Conservation (phyloP, 495 filamentous ascomycete genomes). For the Penicillium turbatum region DNA sequence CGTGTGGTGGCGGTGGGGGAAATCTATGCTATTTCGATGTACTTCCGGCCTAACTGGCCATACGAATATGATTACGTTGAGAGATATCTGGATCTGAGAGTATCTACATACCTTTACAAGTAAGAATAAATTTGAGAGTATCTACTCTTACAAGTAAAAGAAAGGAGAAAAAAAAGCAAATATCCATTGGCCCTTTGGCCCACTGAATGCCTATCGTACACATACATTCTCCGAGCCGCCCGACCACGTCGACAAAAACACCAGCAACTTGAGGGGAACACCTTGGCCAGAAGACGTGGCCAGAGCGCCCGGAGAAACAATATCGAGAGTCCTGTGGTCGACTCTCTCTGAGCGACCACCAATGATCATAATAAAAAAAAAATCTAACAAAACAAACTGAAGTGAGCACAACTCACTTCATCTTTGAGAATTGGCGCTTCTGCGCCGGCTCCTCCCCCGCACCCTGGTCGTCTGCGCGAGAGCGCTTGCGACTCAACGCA, state of each 20-base stretch:
- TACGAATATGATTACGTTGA: slow-evolving; percentile 16
- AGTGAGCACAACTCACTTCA: slow-evolving; percentile 6
- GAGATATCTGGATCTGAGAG: neutral
- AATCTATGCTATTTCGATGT: neutral
- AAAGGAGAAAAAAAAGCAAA: slow-evolving; percentile 6
- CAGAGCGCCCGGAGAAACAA: neutral
- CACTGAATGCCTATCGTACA: slow-evolving; percentile 20
- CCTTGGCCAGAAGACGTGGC: neutral
- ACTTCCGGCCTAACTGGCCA: too few relatives aligned
- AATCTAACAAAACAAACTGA: neutral
- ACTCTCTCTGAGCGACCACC: neutral
- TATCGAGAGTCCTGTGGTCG: neutral
- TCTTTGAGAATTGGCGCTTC: slow-evolving; percentile 13
- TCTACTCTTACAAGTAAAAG: neutral
- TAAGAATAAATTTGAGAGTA: neutral
- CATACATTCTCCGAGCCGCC: slow-evolving; percentile 1
- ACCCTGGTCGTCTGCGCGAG: slow-evolving; percentile 6
- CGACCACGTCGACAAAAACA: slow-evolving; percentile 7
- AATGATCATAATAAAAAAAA: too few relatives aligned
- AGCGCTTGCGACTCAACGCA: slow-evolving; percentile 9
- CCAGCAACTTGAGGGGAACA: slow-evolving; percentile 9
- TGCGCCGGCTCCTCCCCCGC: slow-evolving; percentile 7
- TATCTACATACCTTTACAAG: neutral
- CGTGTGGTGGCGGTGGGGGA: neutral
- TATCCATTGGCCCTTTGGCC: slow-evolving; percentile 15